Evolutionary conservation across 164 flowering plant species (phyloP).

Genomic region (Stephania japonica): DNA sequence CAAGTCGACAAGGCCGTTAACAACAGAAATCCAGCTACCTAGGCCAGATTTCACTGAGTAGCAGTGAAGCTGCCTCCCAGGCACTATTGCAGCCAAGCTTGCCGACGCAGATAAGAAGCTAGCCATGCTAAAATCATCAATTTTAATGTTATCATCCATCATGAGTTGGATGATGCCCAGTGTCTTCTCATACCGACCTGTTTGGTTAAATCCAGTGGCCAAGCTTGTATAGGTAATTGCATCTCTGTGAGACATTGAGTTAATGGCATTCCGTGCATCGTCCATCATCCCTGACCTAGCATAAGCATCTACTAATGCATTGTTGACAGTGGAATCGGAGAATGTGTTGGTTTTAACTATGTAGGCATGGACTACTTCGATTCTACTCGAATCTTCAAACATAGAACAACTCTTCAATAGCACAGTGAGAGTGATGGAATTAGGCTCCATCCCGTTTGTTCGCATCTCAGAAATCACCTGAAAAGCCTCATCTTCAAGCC

Average conservation of each 20-base stretch:
- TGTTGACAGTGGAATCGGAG: slow-evolving; percentile 29
- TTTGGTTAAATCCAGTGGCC: slow-evolving; percentile 41
- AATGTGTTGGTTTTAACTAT: slow-evolving; percentile 28
- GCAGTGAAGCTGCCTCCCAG: slow-evolving; percentile 54
- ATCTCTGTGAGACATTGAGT: slow-evolving; percentile 38
- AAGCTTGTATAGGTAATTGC: slow-evolving; percentile 50
- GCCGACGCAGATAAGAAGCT: slow-evolving; percentile 54
- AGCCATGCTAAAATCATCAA: slow-evolving; percentile 44
- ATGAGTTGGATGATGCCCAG: slow-evolving; percentile 30
- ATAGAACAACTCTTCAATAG: slow-evolving; percentile 33
- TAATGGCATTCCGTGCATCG: slow-evolving; percentile 33
- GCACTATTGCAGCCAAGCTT: slow-evolving; percentile 29
- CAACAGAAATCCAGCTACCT: slow-evolving; percentile 30
- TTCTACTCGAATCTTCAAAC: slow-evolving; percentile 20
- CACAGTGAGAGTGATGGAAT: slow-evolving; percentile 40
- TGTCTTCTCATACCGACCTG: slow-evolving; percentile 40
- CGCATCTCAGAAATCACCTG: slow-evolving; percentile 34
- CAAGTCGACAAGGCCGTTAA: slow-evolving; percentile 43
- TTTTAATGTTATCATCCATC: slow-evolving; percentile 28
- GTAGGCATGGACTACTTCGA: slow-evolving; percentile 35
- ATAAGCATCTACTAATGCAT: slow-evolving; percentile 49
- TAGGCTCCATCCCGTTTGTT: slow-evolving; percentile 34
- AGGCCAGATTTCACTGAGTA: slow-evolving; percentile 42
- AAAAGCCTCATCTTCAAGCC: slow-evolving; percentile 31
- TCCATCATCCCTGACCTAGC: slow-evolving; percentile 33